phyloP scores from a whole-genome alignment of 805 yeast genomes.

The Barnettozyma botsteinii region DNA sequence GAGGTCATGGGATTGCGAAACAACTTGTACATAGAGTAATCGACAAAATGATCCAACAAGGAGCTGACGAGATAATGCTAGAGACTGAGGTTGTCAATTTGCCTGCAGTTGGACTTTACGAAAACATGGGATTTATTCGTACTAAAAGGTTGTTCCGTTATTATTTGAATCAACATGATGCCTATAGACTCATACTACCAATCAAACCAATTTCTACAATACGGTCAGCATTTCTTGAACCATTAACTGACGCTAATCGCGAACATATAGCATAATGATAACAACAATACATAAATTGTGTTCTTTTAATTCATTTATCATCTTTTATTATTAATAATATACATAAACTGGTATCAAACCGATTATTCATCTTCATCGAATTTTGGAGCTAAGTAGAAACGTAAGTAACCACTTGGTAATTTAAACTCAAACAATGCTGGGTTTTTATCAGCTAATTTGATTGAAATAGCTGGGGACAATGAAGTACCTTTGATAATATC shows the following conservation, averaged over 20 bases:
- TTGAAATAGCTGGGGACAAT: slow-evolving; percentile 68
- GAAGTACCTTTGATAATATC: slow-evolving; percentile 91
- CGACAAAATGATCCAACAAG: slow-evolving; percentile 52
- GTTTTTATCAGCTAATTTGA: slow-evolving; percentile 82
- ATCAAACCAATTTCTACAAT: slow-evolving; percentile 52
- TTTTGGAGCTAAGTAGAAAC: slow-evolving; percentile 97
- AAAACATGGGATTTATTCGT: slow-evolving; percentile 69
- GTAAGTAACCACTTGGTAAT: slow-evolving; percentile 84
- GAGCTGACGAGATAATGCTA: slow-evolving; percentile 85
- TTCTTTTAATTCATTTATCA: not conserved
- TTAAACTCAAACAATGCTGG: slow-evolving; percentile 94
- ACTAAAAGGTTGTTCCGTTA: slow-evolving; percentile 77
- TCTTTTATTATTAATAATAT: not conserved
- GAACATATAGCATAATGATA: not conserved
- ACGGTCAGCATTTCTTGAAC: slow-evolving; percentile 47
- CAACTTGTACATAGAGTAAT: slow-evolving; percentile 58
- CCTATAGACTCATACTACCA: slow-evolving; percentile 81
- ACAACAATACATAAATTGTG: too few species aligned
- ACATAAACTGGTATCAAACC: slow-evolving; percentile 2
- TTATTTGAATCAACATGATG: slow-evolving; percentile 90
- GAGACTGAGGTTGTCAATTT: slow-evolving; percentile 85
- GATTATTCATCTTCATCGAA: slow-evolving; percentile 80
- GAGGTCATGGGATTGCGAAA: slow-evolving; percentile 83
- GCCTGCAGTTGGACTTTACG: slow-evolving; percentile 66
- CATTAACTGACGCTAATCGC: not conserved